Conservation (phyloP, 352 stramenopile genomes). For the Phytophthora boehmeriae region DNA sequence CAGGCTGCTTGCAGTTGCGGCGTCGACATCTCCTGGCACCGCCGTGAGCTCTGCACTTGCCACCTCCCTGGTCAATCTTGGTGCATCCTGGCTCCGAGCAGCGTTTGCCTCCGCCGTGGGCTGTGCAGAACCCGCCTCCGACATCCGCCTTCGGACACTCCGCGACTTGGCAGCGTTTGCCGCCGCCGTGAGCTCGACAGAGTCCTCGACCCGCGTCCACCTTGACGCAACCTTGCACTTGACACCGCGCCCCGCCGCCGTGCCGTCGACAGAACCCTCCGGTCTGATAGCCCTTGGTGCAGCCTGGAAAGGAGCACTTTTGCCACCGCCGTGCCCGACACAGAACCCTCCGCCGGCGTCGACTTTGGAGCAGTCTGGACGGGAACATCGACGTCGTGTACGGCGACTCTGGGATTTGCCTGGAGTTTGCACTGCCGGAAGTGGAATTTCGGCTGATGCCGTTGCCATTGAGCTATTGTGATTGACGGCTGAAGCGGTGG, state of each 20-base stretch:
- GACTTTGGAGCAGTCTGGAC: constrained; percentile 64
- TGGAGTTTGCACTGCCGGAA: not conserved
- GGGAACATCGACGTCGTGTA: constrained; percentile 60
- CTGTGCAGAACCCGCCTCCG: constrained; percentile 81
- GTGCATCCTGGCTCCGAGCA: constrained; percentile 71
- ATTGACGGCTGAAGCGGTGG: not conserved
- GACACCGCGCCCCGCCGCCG: constrained; percentile 78
- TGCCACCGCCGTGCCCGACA: constrained; percentile 84
- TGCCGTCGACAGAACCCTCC: constrained; percentile 80
- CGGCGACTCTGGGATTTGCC: constrained; percentile 8
- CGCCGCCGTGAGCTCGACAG: constrained; percentile 76
- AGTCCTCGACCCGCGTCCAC: constrained; percentile 78
- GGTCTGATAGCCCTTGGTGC: constrained; percentile 79
- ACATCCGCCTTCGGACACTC: constrained; percentile 79
- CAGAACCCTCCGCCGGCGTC: constrained; percentile 83
- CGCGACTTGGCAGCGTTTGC: constrained; percentile 64
- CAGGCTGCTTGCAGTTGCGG: constrained; percentile 60
- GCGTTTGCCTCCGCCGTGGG: constrained; percentile 76
- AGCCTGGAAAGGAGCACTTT: constrained; percentile 79
- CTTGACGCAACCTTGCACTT: constrained; percentile 73
- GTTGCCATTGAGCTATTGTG: not conserved
- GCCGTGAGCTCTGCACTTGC: constrained; percentile 80
- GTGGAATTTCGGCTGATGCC: constrained; percentile 13
- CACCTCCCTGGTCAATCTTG: constrained; percentile 86
- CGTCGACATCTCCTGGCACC: constrained; percentile 64